Evolutionary conservation across 2,329 filamentous ascomycete genomes (phyloP).

Genomic region (Fusarium camptoceras): DNA sequence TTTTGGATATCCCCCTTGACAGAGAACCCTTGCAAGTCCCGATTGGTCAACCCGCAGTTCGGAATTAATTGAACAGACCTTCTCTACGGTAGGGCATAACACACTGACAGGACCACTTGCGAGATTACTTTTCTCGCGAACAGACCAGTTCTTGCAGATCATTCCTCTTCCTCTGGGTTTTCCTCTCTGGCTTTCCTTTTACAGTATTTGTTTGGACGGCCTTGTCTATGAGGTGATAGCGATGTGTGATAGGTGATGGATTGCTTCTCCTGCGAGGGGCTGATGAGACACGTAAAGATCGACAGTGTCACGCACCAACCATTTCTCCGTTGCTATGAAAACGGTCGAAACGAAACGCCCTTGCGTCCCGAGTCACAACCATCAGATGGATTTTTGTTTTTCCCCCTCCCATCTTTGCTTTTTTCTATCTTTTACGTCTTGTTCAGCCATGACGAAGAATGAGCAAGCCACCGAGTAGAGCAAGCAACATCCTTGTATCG

Average conservation of each 20-base stretch:
- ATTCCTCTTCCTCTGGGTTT: background rate
- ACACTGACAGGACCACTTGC: background rate
- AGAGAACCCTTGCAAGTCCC: conserved; percentile 2
- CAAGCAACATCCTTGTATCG: background rate
- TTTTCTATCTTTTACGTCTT: background rate
- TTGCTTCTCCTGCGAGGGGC: conserved; percentile 25
- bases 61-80: conserved; percentile 9
- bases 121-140: background rate
- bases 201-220: background rate
- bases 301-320: background rate
- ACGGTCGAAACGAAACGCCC: conserved; percentile 13
- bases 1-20: background rate
- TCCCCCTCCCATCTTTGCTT: background rate
- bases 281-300: conserved; percentile 30
- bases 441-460: background rate
- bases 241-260: background rate
- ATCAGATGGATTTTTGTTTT: background rate
- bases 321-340: background rate
- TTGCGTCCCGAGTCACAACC: conserved; percentile 14
- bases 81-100: background rate
- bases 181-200: background rate
- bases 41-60: conserved; percentile 34
- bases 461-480: background rate
- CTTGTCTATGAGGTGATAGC: background rate
- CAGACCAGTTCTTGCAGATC: conserved; percentile 22